These are phyloP conservation scores for Cryptococcus wingfieldii DNA, from an alignment of 1,284 basidiomycete genomes.

Conservation along the genomic window DNA sequence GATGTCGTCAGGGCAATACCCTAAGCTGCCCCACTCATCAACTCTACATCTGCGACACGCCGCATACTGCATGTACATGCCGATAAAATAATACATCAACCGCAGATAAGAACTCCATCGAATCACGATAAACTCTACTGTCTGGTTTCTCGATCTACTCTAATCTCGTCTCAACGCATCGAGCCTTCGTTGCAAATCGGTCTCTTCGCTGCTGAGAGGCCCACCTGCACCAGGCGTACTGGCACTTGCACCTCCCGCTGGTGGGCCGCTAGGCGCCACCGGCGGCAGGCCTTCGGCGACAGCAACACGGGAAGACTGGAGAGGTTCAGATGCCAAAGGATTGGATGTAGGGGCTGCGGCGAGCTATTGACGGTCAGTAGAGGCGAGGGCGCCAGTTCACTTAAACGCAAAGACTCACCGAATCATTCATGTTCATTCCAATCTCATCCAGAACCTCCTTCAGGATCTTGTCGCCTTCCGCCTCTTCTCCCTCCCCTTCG, in stretches of 20 bases:
- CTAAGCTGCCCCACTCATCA: no score
- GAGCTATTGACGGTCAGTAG: slow-evolving; percentile 68
- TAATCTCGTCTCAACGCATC: slow-evolving; percentile 64
- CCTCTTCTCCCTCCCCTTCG: slow-evolving; percentile 82
- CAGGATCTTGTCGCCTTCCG: slow-evolving; percentile 92
- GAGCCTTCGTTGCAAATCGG: slow-evolving; percentile 78
- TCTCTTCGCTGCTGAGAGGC: slow-evolving; percentile 66
- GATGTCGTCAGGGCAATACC: no score
- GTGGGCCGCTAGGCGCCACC: slow-evolving; percentile 60
- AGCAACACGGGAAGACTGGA: slow-evolving; percentile 64
- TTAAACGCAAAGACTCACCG: slow-evolving; percentile 56
- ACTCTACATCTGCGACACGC: no score
- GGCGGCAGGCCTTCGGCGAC: slow-evolving; percentile 57
- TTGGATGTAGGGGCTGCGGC: slow-evolving; percentile 75
- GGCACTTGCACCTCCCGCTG: slow-evolving; percentile 28
- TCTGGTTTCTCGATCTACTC: neutral
- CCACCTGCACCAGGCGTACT: slow-evolving; percentile 51
- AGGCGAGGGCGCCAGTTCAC: slow-evolving; percentile 53
- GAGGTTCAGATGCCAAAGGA: slow-evolving; percentile 57
- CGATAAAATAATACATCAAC: neutral
- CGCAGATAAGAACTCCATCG: neutral
- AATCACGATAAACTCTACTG: neutral
- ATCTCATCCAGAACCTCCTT: slow-evolving; percentile 98
- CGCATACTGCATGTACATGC: neutral
- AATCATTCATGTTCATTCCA: slow-evolving; percentile 84